These are phyloP conservation scores for Testicularia cyperi DNA, from an alignment of 1,284 basidiomycete genomes.

Conservation along the genomic window DNA sequence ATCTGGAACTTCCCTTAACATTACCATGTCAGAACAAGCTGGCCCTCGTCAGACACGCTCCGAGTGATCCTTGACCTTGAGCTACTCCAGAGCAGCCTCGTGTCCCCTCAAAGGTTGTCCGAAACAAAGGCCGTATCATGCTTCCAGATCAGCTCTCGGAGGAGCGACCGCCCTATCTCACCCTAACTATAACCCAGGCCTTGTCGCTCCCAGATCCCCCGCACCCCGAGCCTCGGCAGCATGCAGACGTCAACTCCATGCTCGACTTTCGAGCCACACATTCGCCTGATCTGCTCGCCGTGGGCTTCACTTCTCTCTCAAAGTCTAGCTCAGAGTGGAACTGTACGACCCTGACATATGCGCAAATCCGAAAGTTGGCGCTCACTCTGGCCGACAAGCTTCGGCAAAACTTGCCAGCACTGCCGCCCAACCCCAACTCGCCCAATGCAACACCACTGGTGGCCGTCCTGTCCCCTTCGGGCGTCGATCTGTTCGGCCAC, in stretches of 20 bases:
- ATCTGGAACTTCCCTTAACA: too few relatives aligned
- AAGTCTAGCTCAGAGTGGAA: constrained; percentile 24
- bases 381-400: constrained; percentile 10
- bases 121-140: too few relatives aligned
- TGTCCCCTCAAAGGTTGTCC: too few relatives aligned
- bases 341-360: constrained; percentile 50
- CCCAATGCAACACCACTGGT: constrained; percentile 36
- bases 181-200: constrained; percentile 33
- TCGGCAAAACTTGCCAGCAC: background rate
- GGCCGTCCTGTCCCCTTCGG: constrained; percentile 61
- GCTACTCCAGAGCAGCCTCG: too few relatives aligned
- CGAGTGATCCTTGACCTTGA: too few relatives aligned
- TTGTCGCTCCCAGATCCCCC: constrained; percentile 28
- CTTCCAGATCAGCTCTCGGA: background rate
- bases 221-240: constrained; percentile 53
- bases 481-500: constrained; percentile 60
- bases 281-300: constrained; percentile 55
- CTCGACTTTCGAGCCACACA: constrained; percentile 58
- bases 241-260: constrained; percentile 57
- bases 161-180: constrained; percentile 19
- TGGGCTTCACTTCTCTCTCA: constrained; percentile 56
- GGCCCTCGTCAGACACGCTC: too few relatives aligned
- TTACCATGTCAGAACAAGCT: too few relatives aligned
- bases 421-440: background rate
- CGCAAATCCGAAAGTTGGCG: constrained; percentile 3